Percentiles rank a stretch among this genome's conserved stretches.
These are phyloP conservation scores for Suhomyces atakaporum DNA, from an alignment of 1,139 yeast species.

Conservation along the genomic window DNA sequence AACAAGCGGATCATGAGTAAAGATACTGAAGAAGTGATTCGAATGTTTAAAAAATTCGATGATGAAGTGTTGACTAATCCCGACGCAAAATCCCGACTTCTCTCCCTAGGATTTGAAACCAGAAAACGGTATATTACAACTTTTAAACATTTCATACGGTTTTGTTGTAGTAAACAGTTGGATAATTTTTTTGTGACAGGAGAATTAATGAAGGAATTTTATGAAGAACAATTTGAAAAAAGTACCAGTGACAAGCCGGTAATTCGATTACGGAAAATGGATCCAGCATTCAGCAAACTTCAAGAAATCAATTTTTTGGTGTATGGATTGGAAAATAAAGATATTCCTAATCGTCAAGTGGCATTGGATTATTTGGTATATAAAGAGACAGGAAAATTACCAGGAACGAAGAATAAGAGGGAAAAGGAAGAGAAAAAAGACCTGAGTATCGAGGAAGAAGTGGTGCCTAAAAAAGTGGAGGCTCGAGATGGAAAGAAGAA, in stretches of 20 bases:
- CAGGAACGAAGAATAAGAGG: conserved; percentile 4
- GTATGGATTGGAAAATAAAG: conserved; percentile 18
- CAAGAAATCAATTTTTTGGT: conserved; percentile 22
- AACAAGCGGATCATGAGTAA: conserved; percentile 22
- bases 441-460: background rate
- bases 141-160: conserved; percentile 21
- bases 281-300: conserved; percentile 21
- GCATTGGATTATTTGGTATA: conserved; percentile 19
- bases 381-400: conserved; percentile 16
- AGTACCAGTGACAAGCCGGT: conserved; percentile 20
- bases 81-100: conserved; percentile 19
- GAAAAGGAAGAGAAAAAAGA: background rate
- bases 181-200: conserved; percentile 21
- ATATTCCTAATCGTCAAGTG: conserved; percentile 20
- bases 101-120: conserved; percentile 20
- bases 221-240: conserved; percentile 18
- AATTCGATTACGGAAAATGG: conserved; percentile 21
- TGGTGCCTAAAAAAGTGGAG: background rate
- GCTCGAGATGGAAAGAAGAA: conserved; percentile 3
- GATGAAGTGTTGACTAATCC: conserved; percentile 21
- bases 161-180: conserved; percentile 17
- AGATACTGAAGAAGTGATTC: conserved; percentile 20
- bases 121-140: conserved; percentile 22
- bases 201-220: conserved; percentile 21
- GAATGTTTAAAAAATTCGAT: conserved; percentile 22